These are phyloP conservation scores for Coccomyxa sp. DNA, from an alignment of 139 green algal species.

Conservation along the genomic window DNA sequence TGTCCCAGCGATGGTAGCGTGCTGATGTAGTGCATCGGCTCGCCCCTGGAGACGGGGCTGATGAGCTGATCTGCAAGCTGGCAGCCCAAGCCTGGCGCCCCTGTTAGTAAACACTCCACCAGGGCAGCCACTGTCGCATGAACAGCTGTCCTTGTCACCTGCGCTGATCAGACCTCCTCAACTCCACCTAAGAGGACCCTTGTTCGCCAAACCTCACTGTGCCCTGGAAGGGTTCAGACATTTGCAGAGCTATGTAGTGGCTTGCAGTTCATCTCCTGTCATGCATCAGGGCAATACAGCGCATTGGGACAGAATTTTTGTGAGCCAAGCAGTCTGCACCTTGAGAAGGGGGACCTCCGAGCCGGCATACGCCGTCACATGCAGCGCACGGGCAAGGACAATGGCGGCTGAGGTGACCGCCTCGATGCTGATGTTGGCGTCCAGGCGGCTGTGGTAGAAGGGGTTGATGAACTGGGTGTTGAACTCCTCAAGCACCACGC, in stretches of 20 bases:
- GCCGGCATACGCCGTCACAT: slow-evolving; percentile 31
- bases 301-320: no score
- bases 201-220: no score
- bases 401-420: slow-evolving; percentile 31
- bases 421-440: slow-evolving; percentile 24
- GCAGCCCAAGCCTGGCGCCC: slow-evolving; percentile 40
- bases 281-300: no score
- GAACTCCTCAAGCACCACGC: slow-evolving; percentile 59
- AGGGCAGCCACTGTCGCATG: slow-evolving; percentile 16
- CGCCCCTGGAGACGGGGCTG: neutral
- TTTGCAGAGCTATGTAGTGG: no score
- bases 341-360: no score
- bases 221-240: no score
- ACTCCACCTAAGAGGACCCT: neutral
- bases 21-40: slow-evolving; percentile 40
- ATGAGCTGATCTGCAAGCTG: slow-evolving; percentile 33
- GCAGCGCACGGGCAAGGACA: slow-evolving; percentile 42
- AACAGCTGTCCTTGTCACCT: slow-evolving; percentile 19
- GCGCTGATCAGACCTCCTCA: slow-evolving; percentile 8
- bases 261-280: no score
- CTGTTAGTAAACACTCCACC: slow-evolving; percentile 29
- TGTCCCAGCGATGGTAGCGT: slow-evolving; percentile 34
- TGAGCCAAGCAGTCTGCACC: no score
- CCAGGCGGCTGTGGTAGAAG: slow-evolving; percentile 47
- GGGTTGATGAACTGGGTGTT: slow-evolving; percentile 39